A percentile compares a stretch with the other conserved stretches of the same genome.
Conservation (phyloP, 106 monocot genomes). For the Xerophyta viscosa region DNA sequence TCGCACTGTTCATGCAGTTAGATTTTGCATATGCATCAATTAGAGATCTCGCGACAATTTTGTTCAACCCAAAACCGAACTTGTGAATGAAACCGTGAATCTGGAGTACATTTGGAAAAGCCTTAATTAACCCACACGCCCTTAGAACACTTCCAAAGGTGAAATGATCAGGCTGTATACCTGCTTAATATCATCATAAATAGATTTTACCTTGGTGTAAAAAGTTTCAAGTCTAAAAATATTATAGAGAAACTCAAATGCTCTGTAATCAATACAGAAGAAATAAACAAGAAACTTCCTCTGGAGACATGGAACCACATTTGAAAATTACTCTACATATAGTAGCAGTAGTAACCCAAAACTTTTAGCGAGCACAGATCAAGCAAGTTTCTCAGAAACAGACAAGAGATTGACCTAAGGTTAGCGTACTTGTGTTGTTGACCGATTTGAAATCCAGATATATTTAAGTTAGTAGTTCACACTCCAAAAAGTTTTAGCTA, state of each 20-base stretch:
- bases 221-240: no score
- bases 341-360: no score
- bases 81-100: slow-evolving; percentile 46
- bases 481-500: no score
- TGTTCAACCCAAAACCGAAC: slow-evolving; percentile 30
- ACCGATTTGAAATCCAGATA: no score
- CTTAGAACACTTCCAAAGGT: slow-evolving; percentile 49
- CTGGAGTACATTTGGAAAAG: slow-evolving; percentile 21
- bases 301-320: not conserved
- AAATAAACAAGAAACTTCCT: not conserved
- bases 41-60: slow-evolving; percentile 45
- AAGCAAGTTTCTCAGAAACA: no score
- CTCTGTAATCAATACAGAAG: not conserved
- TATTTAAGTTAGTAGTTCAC: no score
- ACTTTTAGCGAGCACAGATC: no score
- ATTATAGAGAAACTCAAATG: not conserved
- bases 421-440: no score
- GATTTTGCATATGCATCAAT: slow-evolving; percentile 89
- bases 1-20: slow-evolving; percentile 40
- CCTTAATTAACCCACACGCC: slow-evolving; percentile 29
- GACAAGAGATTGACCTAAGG: no score
- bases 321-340: no score
- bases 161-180: slow-evolving; percentile 56
- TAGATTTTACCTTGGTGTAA: no score
- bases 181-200: slow-evolving; percentile 25